Percentiles rank a stretch among this genome's conserved stretches.
These are phyloP conservation scores for Grosmannia clavigera DNA, from an alignment of 2,329 filamentous ascomycete genomes.

Conservation along the genomic window DNA sequence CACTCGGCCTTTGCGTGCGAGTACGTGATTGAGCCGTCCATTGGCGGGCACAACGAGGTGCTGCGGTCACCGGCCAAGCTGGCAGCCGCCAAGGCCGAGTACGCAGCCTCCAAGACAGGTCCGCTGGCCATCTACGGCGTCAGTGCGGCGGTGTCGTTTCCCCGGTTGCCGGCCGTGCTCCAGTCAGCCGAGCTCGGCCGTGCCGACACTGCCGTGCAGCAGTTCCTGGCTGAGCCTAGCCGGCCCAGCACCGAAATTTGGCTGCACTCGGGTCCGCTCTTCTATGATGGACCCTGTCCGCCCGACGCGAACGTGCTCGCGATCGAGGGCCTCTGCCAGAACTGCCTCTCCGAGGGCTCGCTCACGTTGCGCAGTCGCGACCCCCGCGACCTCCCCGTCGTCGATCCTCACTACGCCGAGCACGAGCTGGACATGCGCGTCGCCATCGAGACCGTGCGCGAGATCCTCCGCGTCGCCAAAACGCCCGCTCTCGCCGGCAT, in stretches of 20 bases:
- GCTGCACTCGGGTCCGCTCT: conserved; percentile 17
- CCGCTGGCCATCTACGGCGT: conserved; percentile 1
- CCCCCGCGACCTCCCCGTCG: conserved; percentile 8
- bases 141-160: neutral
- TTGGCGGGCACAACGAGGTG: neutral
- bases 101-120: neutral
- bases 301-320: conserved; percentile 10
- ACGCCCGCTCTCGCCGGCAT: neutral
- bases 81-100: neutral
- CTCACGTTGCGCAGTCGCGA: conserved; percentile 8
- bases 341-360: conserved; percentile 6
- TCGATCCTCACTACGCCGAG: conserved; percentile 9
- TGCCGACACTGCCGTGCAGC: neutral
- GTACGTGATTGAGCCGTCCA: neutral
- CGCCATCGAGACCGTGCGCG: conserved; percentile 2
- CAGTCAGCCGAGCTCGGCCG: neutral
- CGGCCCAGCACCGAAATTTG: conserved; percentile 2
- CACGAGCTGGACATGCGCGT: conserved; percentile 5
- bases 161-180: neutral
- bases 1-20: conserved; percentile 14
- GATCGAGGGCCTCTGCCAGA: conserved; percentile 3
- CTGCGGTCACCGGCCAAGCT: neutral
- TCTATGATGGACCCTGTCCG: conserved; percentile 20
- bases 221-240: neutral
- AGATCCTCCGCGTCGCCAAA: neutral